Conservation (phyloP, 441 rosid species). For the Populus hybrid region DNA sequence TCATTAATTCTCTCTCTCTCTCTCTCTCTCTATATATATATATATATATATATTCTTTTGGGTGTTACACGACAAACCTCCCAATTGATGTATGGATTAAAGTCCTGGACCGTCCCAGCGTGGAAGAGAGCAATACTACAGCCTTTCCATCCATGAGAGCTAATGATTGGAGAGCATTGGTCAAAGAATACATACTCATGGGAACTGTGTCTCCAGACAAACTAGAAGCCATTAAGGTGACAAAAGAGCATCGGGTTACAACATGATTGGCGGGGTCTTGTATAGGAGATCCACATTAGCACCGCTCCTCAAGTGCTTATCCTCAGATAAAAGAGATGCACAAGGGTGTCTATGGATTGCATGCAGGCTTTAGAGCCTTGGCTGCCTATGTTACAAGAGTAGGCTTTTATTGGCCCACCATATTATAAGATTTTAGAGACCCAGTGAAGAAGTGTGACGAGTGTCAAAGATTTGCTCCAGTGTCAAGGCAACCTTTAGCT, state of each 20-base stretch:
- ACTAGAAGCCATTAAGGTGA: too few species aligned
- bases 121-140: neutral
- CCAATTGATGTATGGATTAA: neutral
- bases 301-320: neutral
- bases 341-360: neutral
- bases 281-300: neutral
- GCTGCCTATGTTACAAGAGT: neutral
- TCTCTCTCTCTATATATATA: too few species aligned
- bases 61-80: neutral
- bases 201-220: too few species aligned
- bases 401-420: neutral
- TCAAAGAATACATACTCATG: too few species aligned
- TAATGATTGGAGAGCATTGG: too few species aligned
- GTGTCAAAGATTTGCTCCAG: neutral
- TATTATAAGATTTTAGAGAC: neutral
- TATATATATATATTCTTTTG: too few species aligned
- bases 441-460: neutral
- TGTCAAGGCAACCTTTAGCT: neutral
- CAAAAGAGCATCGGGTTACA: too few species aligned
- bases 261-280: too few species aligned
- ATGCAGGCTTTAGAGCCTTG: neutral
- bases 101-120: rapidly evolving
- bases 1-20: too few species aligned
- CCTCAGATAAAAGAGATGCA: neutral
- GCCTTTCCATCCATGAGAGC: too few species aligned